Evolutionary conservation across 208 protist genomes (phyloP), one percentile per base, ranked within the genome.

Genomic region (Acanthamoeba triangularis): DNA sequence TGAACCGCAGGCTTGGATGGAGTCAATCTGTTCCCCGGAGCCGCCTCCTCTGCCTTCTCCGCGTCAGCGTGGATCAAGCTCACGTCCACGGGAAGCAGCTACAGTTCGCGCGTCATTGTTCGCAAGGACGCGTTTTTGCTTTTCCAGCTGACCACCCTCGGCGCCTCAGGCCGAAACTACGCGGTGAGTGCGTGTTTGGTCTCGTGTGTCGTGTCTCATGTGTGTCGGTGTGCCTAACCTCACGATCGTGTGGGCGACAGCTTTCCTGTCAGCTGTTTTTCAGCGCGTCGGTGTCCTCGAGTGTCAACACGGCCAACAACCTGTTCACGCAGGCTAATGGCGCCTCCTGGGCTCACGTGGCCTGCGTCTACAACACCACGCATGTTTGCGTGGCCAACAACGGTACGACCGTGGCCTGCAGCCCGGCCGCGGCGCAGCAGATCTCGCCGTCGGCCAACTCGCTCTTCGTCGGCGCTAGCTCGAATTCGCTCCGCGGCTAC

Each of bases 301-400:
- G 0, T 10, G 69, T 78, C 33, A n/a, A 35, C 69, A 78, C 69
- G 69, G 16, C 14, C 69, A 35, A 23, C 69, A 82, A n/a, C 8
- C 7, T 49, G 4, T 44, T 44, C 74, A 72, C 8, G n/a, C 10
- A 33, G 65, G 35, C 33, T 8, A 37, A 37, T 13, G 74, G 44
- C 74, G 37, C 41, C 33, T 47, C 10, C 30, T 78, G 69, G 69
- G 23, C n/a, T 13, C 74, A 82, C 44, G 13, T 52, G 18, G 74
- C 74, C 20, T 82, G 74, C 74, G 25, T 52, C 7, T 82, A 82
- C 74, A 82, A 82, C 74, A 82, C 74, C 16, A 82, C 74, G 5
- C 74, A 82, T 41, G 4, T 82, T 4, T 82, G 37, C 74, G 33
- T 82, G n/a, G 37, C 74, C 23, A 0, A 11, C 16, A 82, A 82